These are phyloP conservation scores for Cryptococcus hybrid DNA, from an alignment of 1,284 basidiomycete species.

Conservation along the genomic window DNA sequence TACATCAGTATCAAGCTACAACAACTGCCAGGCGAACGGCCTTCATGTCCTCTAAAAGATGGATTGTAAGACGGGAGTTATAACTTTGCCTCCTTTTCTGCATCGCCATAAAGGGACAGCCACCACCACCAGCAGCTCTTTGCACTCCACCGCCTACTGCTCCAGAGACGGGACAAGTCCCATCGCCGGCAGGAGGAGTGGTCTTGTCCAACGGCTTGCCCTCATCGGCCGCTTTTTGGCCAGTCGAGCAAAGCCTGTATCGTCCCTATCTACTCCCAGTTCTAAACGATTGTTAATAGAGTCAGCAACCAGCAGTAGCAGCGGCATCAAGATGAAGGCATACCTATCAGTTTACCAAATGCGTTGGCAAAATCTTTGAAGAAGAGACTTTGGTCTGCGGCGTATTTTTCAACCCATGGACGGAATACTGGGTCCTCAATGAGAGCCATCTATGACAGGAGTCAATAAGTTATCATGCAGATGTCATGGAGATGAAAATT, in stretches of 20 bases:
- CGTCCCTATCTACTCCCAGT: slow-evolving; percentile 51
- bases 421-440: slow-evolving; percentile 50
- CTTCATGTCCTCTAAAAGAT: too few relatives aligned
- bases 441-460: slow-evolving; percentile 45
- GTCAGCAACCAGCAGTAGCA: not conserved
- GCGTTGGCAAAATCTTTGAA: slow-evolving; percentile 56
- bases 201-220: slow-evolving; percentile 43
- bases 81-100: slow-evolving; percentile 11
- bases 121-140: too few relatives aligned
- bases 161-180: slow-evolving; percentile 45
- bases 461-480: slow-evolving; percentile 6
- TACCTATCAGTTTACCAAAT: slow-evolving; percentile 48
- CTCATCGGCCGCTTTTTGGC: slow-evolving; percentile 42
- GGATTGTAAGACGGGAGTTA: not conserved
- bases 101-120: slow-evolving; percentile 5
- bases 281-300: slow-evolving; percentile 22
- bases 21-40: too few relatives aligned
- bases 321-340: not conserved
- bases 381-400: slow-evolving; percentile 57
- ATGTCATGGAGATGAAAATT: not conserved
- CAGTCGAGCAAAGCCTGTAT: slow-evolving; percentile 44
- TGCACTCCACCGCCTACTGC: slow-evolving; percentile 10
- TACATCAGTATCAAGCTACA: too few relatives aligned
- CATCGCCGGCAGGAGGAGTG: slow-evolving; percentile 14
- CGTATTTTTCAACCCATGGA: slow-evolving; percentile 52